Base-by-base conservation (phyloP, 208 protist species). In the Leishmania lainsoni region DNA sequence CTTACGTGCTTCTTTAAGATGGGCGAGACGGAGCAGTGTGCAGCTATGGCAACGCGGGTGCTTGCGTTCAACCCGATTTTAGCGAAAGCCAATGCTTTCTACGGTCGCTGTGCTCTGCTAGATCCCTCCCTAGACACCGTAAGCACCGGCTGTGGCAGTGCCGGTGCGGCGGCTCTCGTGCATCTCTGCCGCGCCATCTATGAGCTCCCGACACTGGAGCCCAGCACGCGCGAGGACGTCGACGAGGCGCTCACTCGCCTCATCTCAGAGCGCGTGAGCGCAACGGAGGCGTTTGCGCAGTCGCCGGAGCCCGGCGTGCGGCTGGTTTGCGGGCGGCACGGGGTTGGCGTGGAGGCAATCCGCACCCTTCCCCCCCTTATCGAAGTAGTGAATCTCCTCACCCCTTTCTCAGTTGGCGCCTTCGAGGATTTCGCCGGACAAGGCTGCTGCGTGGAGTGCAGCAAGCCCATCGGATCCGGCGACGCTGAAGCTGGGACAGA, bases 11-110 rank as follows among this genome's bases (percentile, higher is more conserved):
- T 97, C 42, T 91, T 91, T 66, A 94, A 95, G 78, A 17, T 91
- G 2, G 80, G 83, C 3, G 77, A 88, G 16, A 87, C 85, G 35
- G 81, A 83, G 32, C 73, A 76, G 32, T 96, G 92, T 78, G 83
- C 81, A 2, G 73, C 78, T 20, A 32, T 95, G 26, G 91, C 92
- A 8, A 66, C 75, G 39, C 85, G 89, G 5, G 91, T 84, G 70
- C 87, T 96, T 2, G 75, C 45, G 6, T 61, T 81, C 0, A 96
- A 97, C 70, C 92, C 92, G 1, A 89, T 96, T 49, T 78, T 96
- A 16, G 92, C 92, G 5, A 97, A 97, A 81, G 92, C 91, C 2
- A 95, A 96, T 84, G 94, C 93, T 26, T 94, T 96, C 79, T 84
- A 90, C 78, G 94, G 93, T 29, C 84, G 91, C 26, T 94, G 91